Evolutionary conservation across 805 yeast species (phyloP), one percentile per base, ranked within the genome.

Genomic region (Pichia scutulata): DNA sequence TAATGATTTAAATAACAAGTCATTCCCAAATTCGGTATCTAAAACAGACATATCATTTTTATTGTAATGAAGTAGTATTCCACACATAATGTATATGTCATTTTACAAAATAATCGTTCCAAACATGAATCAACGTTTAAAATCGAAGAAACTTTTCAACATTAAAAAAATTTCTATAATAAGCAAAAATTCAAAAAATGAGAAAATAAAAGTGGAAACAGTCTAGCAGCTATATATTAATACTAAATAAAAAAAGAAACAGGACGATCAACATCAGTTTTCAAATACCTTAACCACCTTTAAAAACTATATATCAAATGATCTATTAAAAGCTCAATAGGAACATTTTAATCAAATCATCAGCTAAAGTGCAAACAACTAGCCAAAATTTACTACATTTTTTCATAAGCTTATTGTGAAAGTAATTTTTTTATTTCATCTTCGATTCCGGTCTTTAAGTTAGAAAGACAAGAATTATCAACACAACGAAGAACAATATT

Each of bases 71-170:
- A 73, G 65, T 21, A 80, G 63, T 13, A 80, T 80, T 2, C 85
- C 85, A 70, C 85, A 80, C 86, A 80, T 80, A 8, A 4, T 33
- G 16, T 7, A n/a, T 16, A 33, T n/a, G 18, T n/a, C 16, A 7
- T n/a, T n/a, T 33, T n/a, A 33, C 10, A 7, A 5, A 33, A 14
- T 16, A 30, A 9, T 16, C 16, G 19, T 16, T 33, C n/a, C 8
- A 5, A n/a, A 7, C 37, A 33, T 33, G 19, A 33, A 13, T 28
- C 9, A 26, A 28, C 12, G n/a, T 12, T 28, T 28, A 3, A 9
- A 28, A 28, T 28, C 33, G n/a, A 28, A 13, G 33, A 28, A 26
- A 26, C 13, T 26, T 26, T 26, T 26, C 36, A 14, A 14, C 5
- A 30, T 30, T 8, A 4, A 30, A 33, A 33, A 33, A 16, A 33